Conservation (phyloP, 1,284 basidiomycete species). For the Moesziomyces antarcticus region DNA sequence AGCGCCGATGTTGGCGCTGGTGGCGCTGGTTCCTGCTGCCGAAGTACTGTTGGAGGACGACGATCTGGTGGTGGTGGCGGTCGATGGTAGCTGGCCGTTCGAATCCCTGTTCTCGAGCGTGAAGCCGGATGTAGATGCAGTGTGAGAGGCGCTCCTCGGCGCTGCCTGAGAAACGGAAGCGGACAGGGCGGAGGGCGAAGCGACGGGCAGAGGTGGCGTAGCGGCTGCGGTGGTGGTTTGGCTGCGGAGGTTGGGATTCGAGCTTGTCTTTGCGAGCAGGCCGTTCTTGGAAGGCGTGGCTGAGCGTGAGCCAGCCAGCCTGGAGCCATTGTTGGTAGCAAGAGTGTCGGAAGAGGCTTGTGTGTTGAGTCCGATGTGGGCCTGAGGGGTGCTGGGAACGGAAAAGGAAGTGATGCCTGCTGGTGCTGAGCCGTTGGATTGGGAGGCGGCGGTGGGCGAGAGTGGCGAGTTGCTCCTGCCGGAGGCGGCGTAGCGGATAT, state of each 20-base stretch:
- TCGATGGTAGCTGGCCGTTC: not conserved
- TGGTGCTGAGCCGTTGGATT: not conserved
- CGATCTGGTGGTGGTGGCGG: conserved; percentile 3
- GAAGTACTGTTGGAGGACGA: conserved; percentile 12
- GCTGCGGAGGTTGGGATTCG: conserved; percentile 51
- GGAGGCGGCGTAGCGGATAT: conserved; percentile 44
- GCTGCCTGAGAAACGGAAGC: conserved; percentile 6
- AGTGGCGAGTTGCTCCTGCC: conserved; percentile 18
- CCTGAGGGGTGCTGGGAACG: conserved; percentile 8
- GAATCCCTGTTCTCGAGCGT: not conserved
- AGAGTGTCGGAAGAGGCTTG: conserved; percentile 20
- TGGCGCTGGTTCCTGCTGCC: not conserved
- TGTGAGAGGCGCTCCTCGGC: not conserved
- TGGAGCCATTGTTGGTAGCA: conserved; percentile 12
- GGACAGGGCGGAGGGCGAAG: conserved; percentile 27
- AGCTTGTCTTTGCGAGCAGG: conserved; percentile 36
- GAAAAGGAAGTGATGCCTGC: conserved; percentile 1
- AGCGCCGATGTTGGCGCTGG: not conserved
- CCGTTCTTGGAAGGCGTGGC: conserved; percentile 2
- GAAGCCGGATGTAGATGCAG: conserved; percentile 2
- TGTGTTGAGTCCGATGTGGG: not conserved
- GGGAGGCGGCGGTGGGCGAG: conserved; percentile 12
- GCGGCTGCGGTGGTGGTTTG: conserved; percentile 2
- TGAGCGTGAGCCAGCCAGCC: not conserved
- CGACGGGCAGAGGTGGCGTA: conserved; percentile 12